phyloP scores from a whole-genome alignment of 2,329 filamentous ascomycete species.

The Neofusicoccum laricinum region DNA sequence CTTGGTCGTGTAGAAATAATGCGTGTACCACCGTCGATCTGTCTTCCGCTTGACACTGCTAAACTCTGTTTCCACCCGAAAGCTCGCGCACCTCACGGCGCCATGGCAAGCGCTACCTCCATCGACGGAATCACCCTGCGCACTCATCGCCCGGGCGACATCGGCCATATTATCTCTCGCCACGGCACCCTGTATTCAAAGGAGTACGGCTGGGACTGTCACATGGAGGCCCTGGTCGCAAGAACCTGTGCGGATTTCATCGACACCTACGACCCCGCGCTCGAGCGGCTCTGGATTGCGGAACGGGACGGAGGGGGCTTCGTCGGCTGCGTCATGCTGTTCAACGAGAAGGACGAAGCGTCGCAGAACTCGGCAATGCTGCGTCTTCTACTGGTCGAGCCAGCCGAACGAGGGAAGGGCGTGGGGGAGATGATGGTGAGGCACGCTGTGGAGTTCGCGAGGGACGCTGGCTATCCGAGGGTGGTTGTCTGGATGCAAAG shows the following conservation, averaged over 20 bases:
- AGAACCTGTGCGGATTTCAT: background rate
- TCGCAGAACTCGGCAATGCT: background rate
- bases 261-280: background rate
- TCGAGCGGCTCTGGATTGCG: background rate
- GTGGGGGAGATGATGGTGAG: background rate
- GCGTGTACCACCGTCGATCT: no score
- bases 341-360: background rate
- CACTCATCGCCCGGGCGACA: background rate
- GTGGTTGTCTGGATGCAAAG: background rate
- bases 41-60: no score
- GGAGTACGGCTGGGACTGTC: background rate
- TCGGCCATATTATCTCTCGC: background rate
- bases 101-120: background rate
- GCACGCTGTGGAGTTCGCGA: background rate
- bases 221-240: background rate
- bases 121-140: background rate
- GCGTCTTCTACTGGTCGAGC: background rate
- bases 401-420: background rate
- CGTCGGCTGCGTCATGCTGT: background rate
- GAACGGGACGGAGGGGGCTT: background rate
- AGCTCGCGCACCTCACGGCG: no score
- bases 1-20: no score
- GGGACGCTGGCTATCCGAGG: background rate
- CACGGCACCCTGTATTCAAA: background rate
- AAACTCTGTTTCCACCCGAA: no score